Base-by-base conservation (phyloP, 371 early-diverging fungal genomes). In the Phascolomyces articulosus region DNA sequence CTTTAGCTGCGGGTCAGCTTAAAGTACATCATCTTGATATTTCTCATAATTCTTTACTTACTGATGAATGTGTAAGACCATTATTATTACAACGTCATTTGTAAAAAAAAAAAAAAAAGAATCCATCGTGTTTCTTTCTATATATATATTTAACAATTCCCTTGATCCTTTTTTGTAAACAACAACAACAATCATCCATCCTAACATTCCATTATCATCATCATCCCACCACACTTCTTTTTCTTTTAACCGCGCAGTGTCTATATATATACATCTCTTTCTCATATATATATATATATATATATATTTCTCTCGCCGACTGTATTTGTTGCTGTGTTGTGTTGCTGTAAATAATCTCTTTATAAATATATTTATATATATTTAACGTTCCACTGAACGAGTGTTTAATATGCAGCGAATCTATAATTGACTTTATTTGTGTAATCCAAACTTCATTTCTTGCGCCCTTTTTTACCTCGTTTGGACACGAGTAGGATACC, bases 1-100 rank as follows among this genome's bases (percentile, higher is more conserved):
- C 40, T 20, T 65, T 65, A 3, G 26, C 54, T 44, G 59, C 65
- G 48, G 65, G 54, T 44, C 65, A 53, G 51, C 59, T 59, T 4
- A 58, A 49, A 8, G 58, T 58, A 9, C 65, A 40, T 40, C 59
- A 58, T 49, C 41, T 65, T 9, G 59, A 54, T 21, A 31, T 65
- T 16, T 38, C 58, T 2, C 23, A 56, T 31, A 64, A 64, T 24
- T 21, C 58, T 21, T 21, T 55, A 21, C 29, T 62, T 24, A 26
- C 41, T 24, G 53, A 55, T 24, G 51, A 58, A n/a, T 23, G n/a
- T 38, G 40, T 58, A 4, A 38, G 40, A 27, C 20, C 58, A 2
- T 21, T 58, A 31, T 27, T 58, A 27, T 16, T 58, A 20, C 16
- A 41, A 26, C 58, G 58, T 31, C 58, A 58, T 58, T 26, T 38